These are phyloP conservation scores for Lathyrus sativus DNA, from an alignment of 306 rosid species.

Conservation along the genomic window DNA sequence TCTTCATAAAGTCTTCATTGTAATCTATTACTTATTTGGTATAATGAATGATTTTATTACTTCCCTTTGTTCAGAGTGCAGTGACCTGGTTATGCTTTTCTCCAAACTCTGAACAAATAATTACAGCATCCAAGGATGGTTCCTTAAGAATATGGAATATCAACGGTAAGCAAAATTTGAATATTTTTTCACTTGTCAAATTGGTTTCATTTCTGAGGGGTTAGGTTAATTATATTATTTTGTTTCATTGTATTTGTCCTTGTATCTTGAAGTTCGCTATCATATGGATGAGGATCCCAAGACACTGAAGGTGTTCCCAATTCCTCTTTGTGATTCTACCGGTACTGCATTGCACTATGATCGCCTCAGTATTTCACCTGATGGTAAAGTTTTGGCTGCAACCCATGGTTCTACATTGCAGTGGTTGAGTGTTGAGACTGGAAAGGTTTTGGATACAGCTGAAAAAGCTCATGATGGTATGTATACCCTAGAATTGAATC, in stretches of 20 bases:
- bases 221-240: constrained; percentile 17
- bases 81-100: constrained; percentile 97
- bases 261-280: constrained; percentile 72
- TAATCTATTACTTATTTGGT: constrained; percentile 19
- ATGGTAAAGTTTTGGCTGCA: constrained; percentile 76
- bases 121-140: constrained; percentile 96
- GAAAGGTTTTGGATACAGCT: constrained; percentile 88
- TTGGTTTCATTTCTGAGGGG: constrained; percentile 21
- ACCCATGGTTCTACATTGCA: constrained; percentile 90
- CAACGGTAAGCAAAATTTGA: constrained; percentile 67
- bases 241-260: constrained; percentile 36
- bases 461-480: constrained; percentile 95
- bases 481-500: constrained; percentile 48
- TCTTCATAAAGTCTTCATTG: constrained; percentile 1
- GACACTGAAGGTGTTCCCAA: constrained; percentile 83
- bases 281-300: constrained; percentile 96
- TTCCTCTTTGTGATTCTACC: constrained; percentile 73
- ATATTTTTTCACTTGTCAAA: constrained; percentile 22
- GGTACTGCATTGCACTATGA: constrained; percentile 73
- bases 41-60: constrained; percentile 30
- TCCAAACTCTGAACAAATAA: constrained; percentile 82
- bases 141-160: constrained; percentile 94
- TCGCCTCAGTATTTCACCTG: constrained; percentile 80
- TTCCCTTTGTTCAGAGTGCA: constrained; percentile 71
- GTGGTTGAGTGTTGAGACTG: constrained; percentile 86